phyloP scores from a whole-genome alignment of 495 filamentous ascomycete species.

The Aspergillus cavernicola region DNA sequence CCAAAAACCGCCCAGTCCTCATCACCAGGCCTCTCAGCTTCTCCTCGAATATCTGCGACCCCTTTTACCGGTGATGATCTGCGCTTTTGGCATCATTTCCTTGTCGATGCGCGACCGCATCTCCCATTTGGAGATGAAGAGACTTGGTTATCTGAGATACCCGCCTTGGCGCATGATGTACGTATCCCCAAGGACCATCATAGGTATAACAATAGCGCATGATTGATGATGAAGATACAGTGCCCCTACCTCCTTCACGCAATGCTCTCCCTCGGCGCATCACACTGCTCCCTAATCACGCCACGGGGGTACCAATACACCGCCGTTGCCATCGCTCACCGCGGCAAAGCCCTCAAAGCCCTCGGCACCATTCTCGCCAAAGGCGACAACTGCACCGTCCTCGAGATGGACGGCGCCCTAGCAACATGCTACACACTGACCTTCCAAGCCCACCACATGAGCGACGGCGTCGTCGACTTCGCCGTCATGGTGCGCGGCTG shows the following conservation, averaged over 20 bases:
- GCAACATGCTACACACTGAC: slow-evolving; percentile 58
- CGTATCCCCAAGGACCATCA: too few relatives aligned
- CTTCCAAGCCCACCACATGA: slow-evolving; percentile 56
- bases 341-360: slow-evolving; percentile 52
- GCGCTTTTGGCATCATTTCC: slow-evolving; percentile 61
- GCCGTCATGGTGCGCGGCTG: slow-evolving; percentile 60
- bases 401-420: slow-evolving; percentile 46
- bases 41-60: slow-evolving; percentile 17
- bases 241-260: slow-evolving; percentile 48
- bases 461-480: slow-evolving; percentile 59
- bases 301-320: slow-evolving; percentile 19
- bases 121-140: slow-evolving; percentile 55
- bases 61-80: slow-evolving; percentile 53
- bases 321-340: slow-evolving; percentile 47
- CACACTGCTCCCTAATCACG: slow-evolving; percentile 41
- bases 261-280: slow-evolving; percentile 55
- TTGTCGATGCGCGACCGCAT: slow-evolving; percentile 53
- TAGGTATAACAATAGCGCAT: neutral
- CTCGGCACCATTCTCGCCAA: slow-evolving; percentile 45
- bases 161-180: slow-evolving; percentile 53
- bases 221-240: slow-evolving; percentile 3
- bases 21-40: neutral
- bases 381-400: slow-evolving; percentile 22
- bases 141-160: slow-evolving; percentile 56
- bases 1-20: too few relatives aligned